Conservation (phyloP, 768 basidiomycete species). For the Lyophyllum semitale region DNA sequence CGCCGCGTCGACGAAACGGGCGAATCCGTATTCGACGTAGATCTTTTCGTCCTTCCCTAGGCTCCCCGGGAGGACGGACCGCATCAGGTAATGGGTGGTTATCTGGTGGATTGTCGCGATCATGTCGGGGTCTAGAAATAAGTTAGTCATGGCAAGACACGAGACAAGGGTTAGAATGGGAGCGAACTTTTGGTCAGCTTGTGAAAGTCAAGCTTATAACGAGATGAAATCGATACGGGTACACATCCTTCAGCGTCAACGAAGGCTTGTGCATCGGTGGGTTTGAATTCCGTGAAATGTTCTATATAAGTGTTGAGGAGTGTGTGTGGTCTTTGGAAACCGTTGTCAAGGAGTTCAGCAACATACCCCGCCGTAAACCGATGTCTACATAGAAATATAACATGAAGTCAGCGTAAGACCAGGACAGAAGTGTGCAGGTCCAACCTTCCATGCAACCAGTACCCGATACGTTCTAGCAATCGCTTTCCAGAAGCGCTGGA, state of each 20-base stretch:
- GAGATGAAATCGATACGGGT: constrained; percentile 32
- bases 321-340: constrained; percentile 39
- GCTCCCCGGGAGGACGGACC: constrained; percentile 35
- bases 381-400: constrained; percentile 29
- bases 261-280: constrained; percentile 37
- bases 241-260: constrained; percentile 29
- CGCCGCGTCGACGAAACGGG: constrained; percentile 41
- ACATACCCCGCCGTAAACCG: constrained; percentile 48
- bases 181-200: constrained; percentile 43
- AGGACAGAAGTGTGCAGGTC: neutral
- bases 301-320: constrained; percentile 43
- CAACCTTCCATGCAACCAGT: constrained; percentile 49
- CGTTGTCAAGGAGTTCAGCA: constrained; percentile 38
- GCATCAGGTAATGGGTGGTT: constrained; percentile 42
- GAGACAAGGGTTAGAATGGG: neutral
- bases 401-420: constrained; percentile 6
- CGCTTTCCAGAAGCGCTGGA: constrained; percentile 27
- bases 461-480: constrained; percentile 40
- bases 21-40: constrained; percentile 47
- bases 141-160: neutral
- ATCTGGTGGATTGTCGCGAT: constrained; percentile 37
- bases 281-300: constrained; percentile 38
- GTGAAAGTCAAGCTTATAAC: constrained; percentile 41
- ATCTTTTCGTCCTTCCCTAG: constrained; percentile 40
- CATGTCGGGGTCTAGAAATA: constrained; percentile 35